Percentiles rank a stretch among this genome's conserved stretches.
These are phyloP conservation scores for Lactifluus subvellereus DNA, from an alignment of 768 basidiomycete genomes.

Conservation along the genomic window DNA sequence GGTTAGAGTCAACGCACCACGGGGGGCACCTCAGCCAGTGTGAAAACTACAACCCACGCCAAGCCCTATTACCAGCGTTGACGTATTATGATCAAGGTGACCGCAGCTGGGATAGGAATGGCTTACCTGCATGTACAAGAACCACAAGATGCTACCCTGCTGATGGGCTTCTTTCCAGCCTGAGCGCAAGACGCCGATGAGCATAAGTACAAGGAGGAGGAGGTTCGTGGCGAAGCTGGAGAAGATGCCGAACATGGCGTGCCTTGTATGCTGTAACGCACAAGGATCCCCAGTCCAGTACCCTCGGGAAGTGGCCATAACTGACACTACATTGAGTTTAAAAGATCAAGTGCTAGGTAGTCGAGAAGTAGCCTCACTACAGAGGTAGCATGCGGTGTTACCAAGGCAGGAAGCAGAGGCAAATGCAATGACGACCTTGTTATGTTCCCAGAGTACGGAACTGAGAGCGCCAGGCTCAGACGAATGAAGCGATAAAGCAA, in stretches of 20 bases:
- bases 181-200: slow-evolving; percentile 1
- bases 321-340: not conserved
- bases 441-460: not conserved
- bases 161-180: not conserved
- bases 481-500: not conserved
- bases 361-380: not conserved
- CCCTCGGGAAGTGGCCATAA: not conserved
- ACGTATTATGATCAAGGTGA: not conserved
- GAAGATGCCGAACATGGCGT: not conserved
- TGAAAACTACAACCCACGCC: not conserved
- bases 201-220: not conserved
- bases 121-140: slow-evolving; percentile 5
- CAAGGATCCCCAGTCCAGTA: not conserved
- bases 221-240: not conserved
- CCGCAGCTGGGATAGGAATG: too few relatives aligned
- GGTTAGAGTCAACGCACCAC: not conserved
- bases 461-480: not conserved
- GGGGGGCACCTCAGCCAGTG: not conserved
- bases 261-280: not conserved
- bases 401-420: not conserved
- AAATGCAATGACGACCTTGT: not conserved
- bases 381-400: not conserved
- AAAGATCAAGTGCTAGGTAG: not conserved
- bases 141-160: not conserved
- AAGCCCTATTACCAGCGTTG: not conserved